Base-by-base conservation (phyloP, 345 rosid genomes). In the Salix koriyanagi region DNA sequence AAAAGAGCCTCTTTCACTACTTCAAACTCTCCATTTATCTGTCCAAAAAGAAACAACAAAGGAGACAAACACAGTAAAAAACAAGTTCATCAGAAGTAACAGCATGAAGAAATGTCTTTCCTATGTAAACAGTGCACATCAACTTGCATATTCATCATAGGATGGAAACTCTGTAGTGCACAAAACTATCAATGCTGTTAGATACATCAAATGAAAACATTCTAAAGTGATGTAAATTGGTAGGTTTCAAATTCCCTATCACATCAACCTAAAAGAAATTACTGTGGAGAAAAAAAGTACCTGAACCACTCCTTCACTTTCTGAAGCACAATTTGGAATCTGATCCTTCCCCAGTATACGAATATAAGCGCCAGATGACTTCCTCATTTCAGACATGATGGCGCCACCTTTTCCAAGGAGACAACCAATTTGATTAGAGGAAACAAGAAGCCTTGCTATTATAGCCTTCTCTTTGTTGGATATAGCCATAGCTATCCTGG, bases 321-420 rank as follows among this genome's bases (percentile, higher is more conserved):
- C 91, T 39, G 88, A 88, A 77, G 90, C 97, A 79, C 89, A 89
- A 66, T 88, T 90, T 58, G 94, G 97, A 77, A 88, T 82, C 82
- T 89, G 90, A 77, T 90, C 92, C 86, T 89, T 90, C 56, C 89
- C 92, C 78, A 87, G 65, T 54, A 90, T 86, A 36, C 91, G 92
- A 83, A 92, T 92, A 83, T 87, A 80, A 42, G 94, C 97, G 54
- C 94, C 88, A 74, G 94, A 64, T 42, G 79, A 84, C 76, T 86
- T 92, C 83, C 94, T 89, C 94, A 90, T 89, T 78, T 90, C 92
- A 70, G 90, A 85, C 80, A 90, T 90, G 80, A 89, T 83, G 25
- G 91, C 67, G 71, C 97, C 97, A 81, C 90, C 94, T 83, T 85
- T 89, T 73, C 94, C 97, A 79, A 92, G 90, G 67, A 92, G 92